Percentiles rank a stretch among this genome's conserved stretches.
These are phyloP conservation scores for Parasarocladium wereldwijsianum DNA, from an alignment of 2,329 filamentous ascomycete species.

Conservation along the genomic window DNA sequence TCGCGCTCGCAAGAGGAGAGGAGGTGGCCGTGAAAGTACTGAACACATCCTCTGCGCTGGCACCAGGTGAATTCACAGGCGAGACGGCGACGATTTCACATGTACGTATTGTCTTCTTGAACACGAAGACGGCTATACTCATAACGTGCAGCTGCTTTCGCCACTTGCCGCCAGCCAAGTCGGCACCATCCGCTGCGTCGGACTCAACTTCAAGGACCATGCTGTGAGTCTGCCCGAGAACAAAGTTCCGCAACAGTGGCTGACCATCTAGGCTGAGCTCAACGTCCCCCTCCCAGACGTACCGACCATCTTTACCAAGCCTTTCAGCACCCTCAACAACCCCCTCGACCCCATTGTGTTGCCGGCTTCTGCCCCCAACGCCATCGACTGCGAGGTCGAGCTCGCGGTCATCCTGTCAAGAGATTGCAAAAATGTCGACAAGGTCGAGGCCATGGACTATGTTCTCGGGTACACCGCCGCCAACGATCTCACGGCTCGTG, in stretches of 20 bases:
- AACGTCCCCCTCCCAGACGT: constrained; percentile 9
- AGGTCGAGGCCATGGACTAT: constrained; percentile 30
- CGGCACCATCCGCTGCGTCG: constrained; percentile 25
- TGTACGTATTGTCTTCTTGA: constrained; percentile 1
- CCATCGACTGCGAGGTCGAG: constrained; percentile 35
- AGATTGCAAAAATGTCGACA: constrained; percentile 30
- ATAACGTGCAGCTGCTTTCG: constrained; percentile 6
- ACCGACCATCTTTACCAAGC: constrained; percentile 26
- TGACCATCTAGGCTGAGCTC: constrained; percentile 11
- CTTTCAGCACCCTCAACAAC: constrained; percentile 21
- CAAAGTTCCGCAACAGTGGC: constrained; percentile 8
- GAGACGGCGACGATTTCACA: constrained; percentile 14
- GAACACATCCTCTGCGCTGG: constrained; percentile 10
- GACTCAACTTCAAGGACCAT: constrained; percentile 25
- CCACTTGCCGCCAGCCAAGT: constrained; percentile 6
- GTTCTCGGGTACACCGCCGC: constrained; percentile 41
- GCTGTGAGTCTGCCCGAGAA: constrained; percentile 13
- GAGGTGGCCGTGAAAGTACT: constrained; percentile 9
- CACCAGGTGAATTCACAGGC: constrained; percentile 13
- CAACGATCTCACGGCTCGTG: constrained; percentile 39
- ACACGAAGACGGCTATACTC: not conserved
- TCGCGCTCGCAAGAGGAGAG: constrained; percentile 8
- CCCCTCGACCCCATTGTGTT: constrained; percentile 26
- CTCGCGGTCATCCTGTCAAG: constrained; percentile 32
- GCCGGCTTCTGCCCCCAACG: constrained; percentile 28